These are phyloP conservation scores for Ceratobasidium sp. DNA, from an alignment of 1,284 basidiomycete species.

Conservation along the genomic window DNA sequence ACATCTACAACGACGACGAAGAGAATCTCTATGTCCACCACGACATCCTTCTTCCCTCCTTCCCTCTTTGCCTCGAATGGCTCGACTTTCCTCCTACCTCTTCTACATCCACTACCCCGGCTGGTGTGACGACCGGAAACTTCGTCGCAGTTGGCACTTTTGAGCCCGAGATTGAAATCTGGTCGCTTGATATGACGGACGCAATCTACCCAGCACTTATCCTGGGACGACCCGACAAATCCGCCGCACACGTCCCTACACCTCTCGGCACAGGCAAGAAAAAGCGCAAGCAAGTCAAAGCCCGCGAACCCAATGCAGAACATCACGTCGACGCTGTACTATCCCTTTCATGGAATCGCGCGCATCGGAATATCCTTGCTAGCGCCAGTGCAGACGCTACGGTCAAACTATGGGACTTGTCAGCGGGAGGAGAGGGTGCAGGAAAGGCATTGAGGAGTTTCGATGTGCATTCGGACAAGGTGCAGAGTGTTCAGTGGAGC, in stretches of 20 bases:
- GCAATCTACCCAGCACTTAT: conserved; percentile 94
- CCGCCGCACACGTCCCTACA: conserved; percentile 79
- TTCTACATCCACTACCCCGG: conserved; percentile 52
- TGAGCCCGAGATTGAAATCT: conserved; percentile 98
- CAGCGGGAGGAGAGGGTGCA: conserved; percentile 64
- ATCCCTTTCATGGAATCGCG: conserved; percentile 89
- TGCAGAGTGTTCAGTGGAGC: conserved; percentile 99
- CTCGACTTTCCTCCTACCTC: conserved; percentile 86
- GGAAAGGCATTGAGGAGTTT: conserved; percentile 82
- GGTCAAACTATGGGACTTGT: conserved; percentile 98
- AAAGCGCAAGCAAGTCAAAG: conserved; percentile 89
- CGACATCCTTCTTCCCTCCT: conserved; percentile 96
- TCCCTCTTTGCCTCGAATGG: conserved; percentile 99
- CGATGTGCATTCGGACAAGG: conserved; percentile 91
- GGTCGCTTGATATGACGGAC: conserved; percentile 94
- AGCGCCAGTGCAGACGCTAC: conserved; percentile 95
- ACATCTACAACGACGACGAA: conserved; percentile 91
- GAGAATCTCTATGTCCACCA: conserved; percentile 98
- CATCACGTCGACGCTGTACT: conserved; percentile 96
- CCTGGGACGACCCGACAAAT: conserved; percentile 87
- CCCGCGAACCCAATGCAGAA: conserved; percentile 70
- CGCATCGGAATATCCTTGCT: conserved; percentile 89
- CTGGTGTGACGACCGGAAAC: conserved; percentile 65
- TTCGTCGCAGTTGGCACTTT: conserved; percentile 97
- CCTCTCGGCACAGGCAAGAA: conserved; percentile 90